These are phyloP conservation scores for Irpex sp. DNA, from an alignment of 1,284 basidiomycete genomes.

Conservation along the genomic window DNA sequence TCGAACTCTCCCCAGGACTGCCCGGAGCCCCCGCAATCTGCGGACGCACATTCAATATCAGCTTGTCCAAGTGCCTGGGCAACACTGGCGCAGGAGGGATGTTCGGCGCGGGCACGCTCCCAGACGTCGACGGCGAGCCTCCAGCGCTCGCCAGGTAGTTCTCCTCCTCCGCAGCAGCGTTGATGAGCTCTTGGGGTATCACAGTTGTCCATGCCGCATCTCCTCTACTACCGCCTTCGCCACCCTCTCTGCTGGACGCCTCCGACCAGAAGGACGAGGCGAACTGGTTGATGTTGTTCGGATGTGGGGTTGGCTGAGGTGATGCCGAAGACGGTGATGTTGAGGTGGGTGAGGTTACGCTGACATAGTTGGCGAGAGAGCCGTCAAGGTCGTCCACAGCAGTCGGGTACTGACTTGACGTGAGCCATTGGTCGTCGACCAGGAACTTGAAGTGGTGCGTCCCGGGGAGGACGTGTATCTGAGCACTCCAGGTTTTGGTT, in stretches of 20 bases:
- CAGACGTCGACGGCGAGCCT: slow-evolving; percentile 29
- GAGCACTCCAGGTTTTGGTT: slow-evolving; percentile 39
- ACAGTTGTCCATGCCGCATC: slow-evolving; percentile 67
- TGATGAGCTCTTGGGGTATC: slow-evolving; percentile 71
- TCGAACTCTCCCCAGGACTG: slow-evolving; percentile 9
- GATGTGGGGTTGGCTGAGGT: slow-evolving; percentile 19
- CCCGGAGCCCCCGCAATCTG: slow-evolving; percentile 19
- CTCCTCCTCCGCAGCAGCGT: slow-evolving; percentile 85
- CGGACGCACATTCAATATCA: slow-evolving; percentile 76
- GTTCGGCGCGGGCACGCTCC: slow-evolving; percentile 56
- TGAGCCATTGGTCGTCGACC: slow-evolving; percentile 88
- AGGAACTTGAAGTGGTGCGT: slow-evolving; percentile 97
- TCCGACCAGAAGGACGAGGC: slow-evolving; percentile 41
- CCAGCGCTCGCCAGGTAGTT: slow-evolving; percentile 49
- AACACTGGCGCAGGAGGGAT: slow-evolving; percentile 85
- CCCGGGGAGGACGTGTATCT: slow-evolving; percentile 74
- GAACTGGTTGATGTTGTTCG: slow-evolving; percentile 32
- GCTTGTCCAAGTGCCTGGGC: slow-evolving; percentile 90
- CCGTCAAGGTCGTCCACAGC: slow-evolving; percentile 91
- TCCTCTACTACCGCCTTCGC: slow-evolving; percentile 19
- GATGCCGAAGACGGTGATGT: slow-evolving; percentile 29
- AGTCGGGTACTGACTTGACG: slow-evolving; percentile 78
- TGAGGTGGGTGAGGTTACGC: slow-evolving; percentile 41
- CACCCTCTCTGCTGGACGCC: slow-evolving; percentile 32
- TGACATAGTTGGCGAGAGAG: slow-evolving; percentile 92